Evolutionary conservation across 139 green algal species (phyloP).

Genomic region (Edaphochlamys debaryana): DNA sequence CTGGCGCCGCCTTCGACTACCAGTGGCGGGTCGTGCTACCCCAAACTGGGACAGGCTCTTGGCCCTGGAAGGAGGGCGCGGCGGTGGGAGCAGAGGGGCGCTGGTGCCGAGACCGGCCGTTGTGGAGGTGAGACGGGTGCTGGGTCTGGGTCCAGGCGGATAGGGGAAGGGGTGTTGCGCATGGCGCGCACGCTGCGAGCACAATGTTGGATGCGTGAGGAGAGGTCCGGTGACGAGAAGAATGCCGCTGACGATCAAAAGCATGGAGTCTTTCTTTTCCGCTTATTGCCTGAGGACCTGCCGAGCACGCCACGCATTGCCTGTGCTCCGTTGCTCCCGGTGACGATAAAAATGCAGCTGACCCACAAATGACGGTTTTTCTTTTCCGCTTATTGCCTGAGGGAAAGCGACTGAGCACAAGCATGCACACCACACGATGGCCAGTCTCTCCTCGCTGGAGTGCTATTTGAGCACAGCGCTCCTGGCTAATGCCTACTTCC

Average conservation of each 20-base stretch:
- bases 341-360: conserved; percentile 39
- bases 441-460: too few species aligned
- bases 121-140: conserved; percentile 28
- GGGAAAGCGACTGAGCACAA: not conserved
- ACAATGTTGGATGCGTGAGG: too few species aligned
- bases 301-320: too few species aligned
- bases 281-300: conserved; percentile 63
- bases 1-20: conserved; percentile 69
- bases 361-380: conserved; percentile 10
- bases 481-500: too few species aligned
- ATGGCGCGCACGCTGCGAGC: too few species aligned
- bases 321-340: too few species aligned
- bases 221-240: conserved; percentile 35
- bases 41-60: too few species aligned
- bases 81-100: not conserved
- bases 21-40: conserved; percentile 60
- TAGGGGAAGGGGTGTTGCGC: not conserved
- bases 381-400: conserved; percentile 60
- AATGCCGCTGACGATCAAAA: conserved; percentile 7
- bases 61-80: not conserved
- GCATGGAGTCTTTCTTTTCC: conserved; percentile 38
- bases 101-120: not conserved
- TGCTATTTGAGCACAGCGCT: too few species aligned
- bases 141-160: not conserved
- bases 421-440: too few species aligned